Base-by-base conservation (phyloP, 1,284 basidiomycete genomes). In the Ustilago shanxiensis region DNA sequence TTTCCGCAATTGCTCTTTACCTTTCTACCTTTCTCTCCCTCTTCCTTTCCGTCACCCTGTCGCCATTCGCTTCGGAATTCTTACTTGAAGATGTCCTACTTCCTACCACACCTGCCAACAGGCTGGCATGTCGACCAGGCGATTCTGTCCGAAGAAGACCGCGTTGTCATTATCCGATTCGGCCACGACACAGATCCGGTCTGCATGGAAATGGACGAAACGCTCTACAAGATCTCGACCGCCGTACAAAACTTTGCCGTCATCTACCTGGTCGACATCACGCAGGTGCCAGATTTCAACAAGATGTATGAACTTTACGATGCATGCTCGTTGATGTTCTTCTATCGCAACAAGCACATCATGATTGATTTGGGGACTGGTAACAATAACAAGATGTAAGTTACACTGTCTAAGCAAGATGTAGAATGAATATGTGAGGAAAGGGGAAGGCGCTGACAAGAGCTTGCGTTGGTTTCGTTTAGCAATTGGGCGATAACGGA, bases 181-280 rank as follows among this genome's bases (percentile, higher is more conserved):
- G 96, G 96, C 0, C 93, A 96, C 86, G 95, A 98, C 87, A 71
- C 76, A 16, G 94, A 99, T 86, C 89, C 90, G 1, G 92, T 96
- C 75, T 99, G 96, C 88, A 98, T 98, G 97, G 92, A 92, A 37
- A 98, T 98, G 95, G 97, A 99, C 88, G 96, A 99, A 87, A 98
- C 95, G 3, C 90, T 99, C 20, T 94, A 95, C 86, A 89, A 90
- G 13, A 92, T 98, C 57, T 92, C 93, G 1, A 96, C 98, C 87
- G 95, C 95, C 87, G 95, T 99, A 3, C 95, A 97, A 88, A 98
- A 99, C 88, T 98, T 97, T 87, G 95, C 95, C 2, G 95, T 98
- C 76, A 93, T 98, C 78, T 99, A 97, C 85, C 89, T 98, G 35
- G 92, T 92, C 29, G 96, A 99, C 86, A 98, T 97, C 84, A 98